Evolutionary conservation across 139 green algal genomes (phyloP).

Genomic region (Microglena sp.): DNA sequence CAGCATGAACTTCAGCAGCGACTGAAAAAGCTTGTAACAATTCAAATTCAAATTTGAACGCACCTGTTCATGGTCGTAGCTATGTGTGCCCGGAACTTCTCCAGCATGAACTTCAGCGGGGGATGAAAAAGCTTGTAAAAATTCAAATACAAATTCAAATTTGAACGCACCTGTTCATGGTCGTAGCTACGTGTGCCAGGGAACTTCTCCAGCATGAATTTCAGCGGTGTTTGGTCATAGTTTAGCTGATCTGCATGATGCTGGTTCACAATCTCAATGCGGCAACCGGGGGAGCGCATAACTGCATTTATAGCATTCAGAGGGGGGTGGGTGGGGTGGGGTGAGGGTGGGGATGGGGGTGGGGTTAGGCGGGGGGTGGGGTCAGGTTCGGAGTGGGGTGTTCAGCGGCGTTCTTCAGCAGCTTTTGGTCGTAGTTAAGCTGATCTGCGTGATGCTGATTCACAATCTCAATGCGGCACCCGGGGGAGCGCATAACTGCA

Average conservation of each 20-base stretch:
- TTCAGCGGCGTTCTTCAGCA: too few species aligned
- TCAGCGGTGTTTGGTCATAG: not conserved
- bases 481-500: not conserved
- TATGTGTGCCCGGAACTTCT: not conserved
- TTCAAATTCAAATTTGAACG: too few species aligned
- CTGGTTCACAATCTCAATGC: not conserved
- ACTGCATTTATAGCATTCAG: not conserved
- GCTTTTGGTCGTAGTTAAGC: not conserved
- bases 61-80: not conserved
- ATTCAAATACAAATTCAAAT: too few species aligned
- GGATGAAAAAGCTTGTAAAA: too few species aligned
- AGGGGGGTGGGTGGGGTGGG: not conserved
- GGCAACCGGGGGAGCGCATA: not conserved
- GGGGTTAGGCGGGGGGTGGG: not conserved
- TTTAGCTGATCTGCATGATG: not conserved
- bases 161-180: not conserved
- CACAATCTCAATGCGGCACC: not conserved
- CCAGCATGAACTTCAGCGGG: not conserved
- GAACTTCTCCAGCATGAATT: not conserved
- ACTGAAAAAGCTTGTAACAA: too few species aligned
- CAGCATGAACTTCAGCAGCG: not conserved
- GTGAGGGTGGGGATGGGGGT: not conserved
- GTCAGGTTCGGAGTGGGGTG: not conserved
- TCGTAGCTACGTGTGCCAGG: not conserved
- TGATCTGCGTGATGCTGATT: not conserved